These are phyloP conservation scores for Hymenoscyphus occultus DNA, from an alignment of 2,329 filamentous ascomycete species.

Conservation along the genomic window DNA sequence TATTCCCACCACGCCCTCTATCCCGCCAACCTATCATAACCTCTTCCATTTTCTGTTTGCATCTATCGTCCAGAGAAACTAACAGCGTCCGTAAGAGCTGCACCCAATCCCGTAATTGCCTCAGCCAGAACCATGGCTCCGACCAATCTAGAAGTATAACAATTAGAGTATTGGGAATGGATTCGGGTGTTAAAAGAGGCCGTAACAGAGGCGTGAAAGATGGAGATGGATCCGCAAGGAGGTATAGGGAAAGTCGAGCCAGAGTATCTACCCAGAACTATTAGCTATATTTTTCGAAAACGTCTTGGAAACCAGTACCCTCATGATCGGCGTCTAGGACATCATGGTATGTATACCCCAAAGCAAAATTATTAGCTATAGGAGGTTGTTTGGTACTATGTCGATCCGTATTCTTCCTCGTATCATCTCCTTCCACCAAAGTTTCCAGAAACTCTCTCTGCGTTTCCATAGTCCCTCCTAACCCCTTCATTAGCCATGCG, in stretches of 20 bases:
- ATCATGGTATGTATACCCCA: constrained; percentile 94
- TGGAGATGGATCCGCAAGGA: constrained; percentile 79
- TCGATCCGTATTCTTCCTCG: constrained; percentile 48
- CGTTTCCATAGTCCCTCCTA: constrained; percentile 77
- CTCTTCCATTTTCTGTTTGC: constrained; percentile 82
- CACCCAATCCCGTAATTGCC: constrained; percentile 86
- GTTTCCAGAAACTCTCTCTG: constrained; percentile 79
- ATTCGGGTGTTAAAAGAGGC: constrained; percentile 78
- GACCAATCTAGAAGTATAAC: constrained; percentile 95
- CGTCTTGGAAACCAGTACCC: constrained; percentile 49
- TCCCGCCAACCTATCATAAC: constrained; percentile 78
- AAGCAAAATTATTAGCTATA: constrained; percentile 85
- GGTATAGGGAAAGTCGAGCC: constrained; percentile 83
- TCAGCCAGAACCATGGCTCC: constrained; percentile 87
- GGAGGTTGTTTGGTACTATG: constrained; percentile 64
- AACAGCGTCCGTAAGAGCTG: constrained; percentile 76
- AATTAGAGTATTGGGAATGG: constrained; percentile 81
- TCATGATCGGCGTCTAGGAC: constrained; percentile 92
- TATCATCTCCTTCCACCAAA: constrained; percentile 38
- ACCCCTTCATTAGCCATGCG: constrained; percentile 31
- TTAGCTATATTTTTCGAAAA: constrained; percentile 19
- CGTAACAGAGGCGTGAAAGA: constrained; percentile 80
- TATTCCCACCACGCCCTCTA: constrained; percentile 63
- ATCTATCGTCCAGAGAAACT: constrained; percentile 68
- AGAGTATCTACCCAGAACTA: constrained; percentile 66